These are phyloP conservation scores for Vigna radiata DNA, from an alignment of 306 rosid genomes.

Conservation along the genomic window DNA sequence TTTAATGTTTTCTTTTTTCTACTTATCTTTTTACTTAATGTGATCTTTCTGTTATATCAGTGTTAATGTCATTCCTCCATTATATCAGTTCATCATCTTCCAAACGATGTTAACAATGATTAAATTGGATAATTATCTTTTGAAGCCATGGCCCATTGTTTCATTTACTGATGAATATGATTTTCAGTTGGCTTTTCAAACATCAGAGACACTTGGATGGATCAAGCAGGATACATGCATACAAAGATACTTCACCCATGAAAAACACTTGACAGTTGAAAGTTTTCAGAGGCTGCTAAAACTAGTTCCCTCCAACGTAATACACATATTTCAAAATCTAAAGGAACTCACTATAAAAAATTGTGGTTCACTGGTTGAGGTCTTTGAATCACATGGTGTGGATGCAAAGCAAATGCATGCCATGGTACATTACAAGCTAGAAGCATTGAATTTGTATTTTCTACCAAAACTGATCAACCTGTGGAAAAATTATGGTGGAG, in stretches of 20 bases:
- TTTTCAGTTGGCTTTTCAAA: constrained; percentile 9
- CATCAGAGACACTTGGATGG: neutral
- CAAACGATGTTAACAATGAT: no score
- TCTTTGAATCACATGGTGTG: neutral
- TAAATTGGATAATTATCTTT: neutral
- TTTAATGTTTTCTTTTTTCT: no score
- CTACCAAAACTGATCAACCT: neutral
- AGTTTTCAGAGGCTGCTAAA: neutral
- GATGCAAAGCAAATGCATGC: neutral
- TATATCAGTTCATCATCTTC: no score
- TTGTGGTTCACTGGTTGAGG: constrained; percentile 1
- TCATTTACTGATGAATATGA: neutral
- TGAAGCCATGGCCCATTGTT: neutral
- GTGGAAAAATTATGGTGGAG: neutral
- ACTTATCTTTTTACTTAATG: no score
- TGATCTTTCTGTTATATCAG: no score
- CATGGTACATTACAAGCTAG: neutral
- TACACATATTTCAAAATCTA: constrained; percentile 4
- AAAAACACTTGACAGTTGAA: constrained; percentile 2
- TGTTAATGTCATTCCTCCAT: no score
- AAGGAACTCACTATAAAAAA: neutral
- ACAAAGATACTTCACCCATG: neutral
- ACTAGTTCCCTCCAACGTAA: neutral
- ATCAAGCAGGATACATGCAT: neutral
- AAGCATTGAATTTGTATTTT: constrained; percentile 1